phyloP scores from a whole-genome alignment of 306 rosid species.

The Citrullus amarus region DNA sequence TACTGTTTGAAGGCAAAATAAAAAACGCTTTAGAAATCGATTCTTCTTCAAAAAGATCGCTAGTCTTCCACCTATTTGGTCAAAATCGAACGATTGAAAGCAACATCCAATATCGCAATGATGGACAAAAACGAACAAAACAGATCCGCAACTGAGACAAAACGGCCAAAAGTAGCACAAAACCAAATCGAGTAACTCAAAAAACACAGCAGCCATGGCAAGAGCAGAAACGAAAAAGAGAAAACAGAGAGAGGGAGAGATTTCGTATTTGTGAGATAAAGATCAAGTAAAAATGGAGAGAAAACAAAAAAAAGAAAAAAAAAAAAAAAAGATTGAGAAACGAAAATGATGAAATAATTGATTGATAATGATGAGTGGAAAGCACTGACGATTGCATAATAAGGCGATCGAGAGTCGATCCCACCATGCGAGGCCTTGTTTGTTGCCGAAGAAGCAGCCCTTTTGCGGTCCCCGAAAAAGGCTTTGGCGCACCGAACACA shows the following conservation, averaged over 20 bases:
- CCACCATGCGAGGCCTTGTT: not conserved
- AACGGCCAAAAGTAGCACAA: not conserved
- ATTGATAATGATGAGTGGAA: not conserved
- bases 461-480: constrained; percentile 5
- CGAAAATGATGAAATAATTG: not conserved
- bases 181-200: not conserved
- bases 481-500: not conserved
- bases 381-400: constrained; percentile 6
- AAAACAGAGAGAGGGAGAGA: not conserved
- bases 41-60: not conserved
- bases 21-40: not conserved
- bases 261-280: not conserved
- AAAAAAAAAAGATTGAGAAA: not conserved
- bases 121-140: not conserved
- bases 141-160: not conserved
- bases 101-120: too few species aligned
- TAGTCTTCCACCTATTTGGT: not conserved
- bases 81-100: not conserved
- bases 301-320: not conserved
- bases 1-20: not conserved
- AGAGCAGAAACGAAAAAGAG: not conserved
- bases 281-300: not conserved
- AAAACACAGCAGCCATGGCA: not conserved
- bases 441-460: not conserved
- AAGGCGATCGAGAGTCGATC: not conserved